Evolutionary conservation across 164 flowering plant species (phyloP).

Genomic region (Dillenia turbinata): DNA sequence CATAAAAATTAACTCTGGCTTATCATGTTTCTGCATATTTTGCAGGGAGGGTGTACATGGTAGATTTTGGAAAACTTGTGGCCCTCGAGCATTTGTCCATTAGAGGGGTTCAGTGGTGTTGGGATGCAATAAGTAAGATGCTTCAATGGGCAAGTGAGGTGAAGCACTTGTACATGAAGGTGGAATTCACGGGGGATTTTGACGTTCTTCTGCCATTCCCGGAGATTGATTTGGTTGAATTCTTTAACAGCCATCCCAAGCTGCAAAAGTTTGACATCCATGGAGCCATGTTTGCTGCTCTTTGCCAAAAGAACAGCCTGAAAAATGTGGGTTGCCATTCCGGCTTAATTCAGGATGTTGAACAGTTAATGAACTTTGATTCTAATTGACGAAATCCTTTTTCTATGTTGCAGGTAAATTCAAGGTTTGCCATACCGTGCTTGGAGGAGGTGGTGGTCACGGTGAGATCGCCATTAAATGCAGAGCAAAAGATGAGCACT

Average conservation of each 20-base stretch:
- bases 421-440: conserved; percentile 59
- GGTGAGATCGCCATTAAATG: conserved; percentile 78
- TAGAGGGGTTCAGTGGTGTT: conserved; percentile 84
- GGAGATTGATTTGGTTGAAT: conserved; percentile 77
- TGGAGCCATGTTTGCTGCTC: conserved; percentile 96
- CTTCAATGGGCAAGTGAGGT: conserved; percentile 69
- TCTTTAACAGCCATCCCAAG: conserved; percentile 74
- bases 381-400: too few species aligned
- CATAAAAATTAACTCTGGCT: neutral
- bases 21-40: conserved; percentile 2
- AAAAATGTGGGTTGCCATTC: conserved; percentile 47
- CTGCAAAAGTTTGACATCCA: conserved; percentile 70
- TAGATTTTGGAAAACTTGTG: conserved; percentile 70
- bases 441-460: conserved; percentile 65
- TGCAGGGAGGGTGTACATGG: conserved; percentile 64
- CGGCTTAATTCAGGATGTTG: neutral
- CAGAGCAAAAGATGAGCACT: conserved; percentile 86
- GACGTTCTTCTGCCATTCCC: conserved; percentile 67
- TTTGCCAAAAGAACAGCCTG: conserved; percentile 85
- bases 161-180: conserved; percentile 80
- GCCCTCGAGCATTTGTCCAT: conserved; percentile 64
- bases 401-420: conserved; percentile 47
- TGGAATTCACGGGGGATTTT: conserved; percentile 77
- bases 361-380: neutral
- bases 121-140: conserved; percentile 75